Evolutionary conservation across 148 eudicot genomes (phyloP), one percentile per base, ranked within the genome.

Genomic region (Rhododendron henanense): DNA sequence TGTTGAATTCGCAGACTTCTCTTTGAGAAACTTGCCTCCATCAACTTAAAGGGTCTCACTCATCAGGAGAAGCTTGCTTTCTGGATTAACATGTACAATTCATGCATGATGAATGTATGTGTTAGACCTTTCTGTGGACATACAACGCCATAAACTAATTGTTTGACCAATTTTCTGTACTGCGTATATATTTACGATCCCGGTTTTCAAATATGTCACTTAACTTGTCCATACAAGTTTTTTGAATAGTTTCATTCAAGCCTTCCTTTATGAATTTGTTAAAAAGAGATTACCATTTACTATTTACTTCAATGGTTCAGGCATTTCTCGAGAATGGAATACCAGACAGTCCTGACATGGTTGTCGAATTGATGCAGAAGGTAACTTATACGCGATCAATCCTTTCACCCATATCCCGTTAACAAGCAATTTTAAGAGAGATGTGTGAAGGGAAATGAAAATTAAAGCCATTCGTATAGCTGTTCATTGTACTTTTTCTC

Each of bases 91-190:
- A 91, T 90, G 81, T 94, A 95, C 83, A 95, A 95, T 90, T 93
- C 96, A 1, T 95, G 98, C 91, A 92, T 95, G 95, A 93, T 95
- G 96, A 95, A 94, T 89, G 98, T 95, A 93, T 63, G 94, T 80
- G 59, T 67, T n/a, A 18, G 35, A 45, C 10, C 57, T 78, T 78
- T 78, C 35, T 11, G 19, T 11, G 2, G 18, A n/a, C 18, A n/a
- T 47, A 78, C 57, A 82, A 71, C 69, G 55, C 33, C 75, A 44
- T 8, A 81, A 71, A 14, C 76, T 71, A 83, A 48, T 8, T 19
- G 48, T 75, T 75, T 39, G 79, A 75, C 4, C 16, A 41, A 31
- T 21, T 79, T 83, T 86, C 6, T 59, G 41, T 51, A 71, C 47
- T 79, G 47, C 61, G 19, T 59, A 37, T 59, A 44, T 78, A 41